These are phyloP conservation scores for Carex myosuroides DNA, from an alignment of 176 grass and related monocot species.

Conservation along the genomic window DNA sequence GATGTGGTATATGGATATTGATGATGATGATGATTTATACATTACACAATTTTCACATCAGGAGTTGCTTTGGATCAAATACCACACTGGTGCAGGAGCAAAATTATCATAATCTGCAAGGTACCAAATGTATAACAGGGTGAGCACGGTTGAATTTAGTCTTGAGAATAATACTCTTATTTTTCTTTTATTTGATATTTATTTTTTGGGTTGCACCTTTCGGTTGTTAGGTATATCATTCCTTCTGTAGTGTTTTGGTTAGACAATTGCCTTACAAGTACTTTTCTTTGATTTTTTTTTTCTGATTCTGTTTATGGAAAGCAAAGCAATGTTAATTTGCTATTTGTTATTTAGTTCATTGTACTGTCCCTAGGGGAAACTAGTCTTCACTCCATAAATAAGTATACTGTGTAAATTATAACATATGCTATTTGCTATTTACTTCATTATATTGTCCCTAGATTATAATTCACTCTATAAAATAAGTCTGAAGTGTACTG, in stretches of 20 bases:
- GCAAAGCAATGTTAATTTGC: neutral
- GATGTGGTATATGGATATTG: neutral
- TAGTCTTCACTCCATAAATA: neutral
- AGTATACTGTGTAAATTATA: conserved; percentile 2
- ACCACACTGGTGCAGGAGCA: neutral
- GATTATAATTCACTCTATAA: neutral
- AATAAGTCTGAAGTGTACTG: neutral
- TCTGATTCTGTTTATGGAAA: neutral
- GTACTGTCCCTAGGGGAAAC: neutral
- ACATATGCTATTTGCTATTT: neutral
- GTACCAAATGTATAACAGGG: neutral
- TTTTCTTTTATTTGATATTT: neutral
- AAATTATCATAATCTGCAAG: neutral
- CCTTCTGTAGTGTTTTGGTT: neutral
- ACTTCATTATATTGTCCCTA: neutral
- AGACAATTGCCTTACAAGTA: neutral
- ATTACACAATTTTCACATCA: neutral
- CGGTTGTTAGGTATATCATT: conserved; percentile 1
- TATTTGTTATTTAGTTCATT: neutral
- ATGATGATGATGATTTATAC: neutral
- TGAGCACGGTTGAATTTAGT: neutral
- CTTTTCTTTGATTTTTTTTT: neutral
- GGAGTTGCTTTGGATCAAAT: conserved; percentile 2
- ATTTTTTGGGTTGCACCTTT: conserved; percentile 8
- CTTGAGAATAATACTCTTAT: neutral